phyloP scores from a whole-genome alignment of 768 basidiomycete species.

The Auricularia sp. region DNA sequence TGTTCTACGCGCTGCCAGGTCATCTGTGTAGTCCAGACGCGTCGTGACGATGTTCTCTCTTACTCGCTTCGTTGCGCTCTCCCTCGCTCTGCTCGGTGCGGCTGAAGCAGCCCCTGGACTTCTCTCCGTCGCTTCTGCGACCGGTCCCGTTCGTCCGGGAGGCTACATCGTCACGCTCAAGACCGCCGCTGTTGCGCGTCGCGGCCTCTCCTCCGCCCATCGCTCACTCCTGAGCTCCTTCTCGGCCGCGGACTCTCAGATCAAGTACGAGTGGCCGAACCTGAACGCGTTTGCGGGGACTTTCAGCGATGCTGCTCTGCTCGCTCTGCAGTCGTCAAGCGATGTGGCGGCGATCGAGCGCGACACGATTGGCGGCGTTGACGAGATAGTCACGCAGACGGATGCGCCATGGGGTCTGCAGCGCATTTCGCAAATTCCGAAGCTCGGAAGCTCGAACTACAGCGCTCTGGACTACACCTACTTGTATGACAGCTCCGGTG shows the following conservation, averaged over 20 bases:
- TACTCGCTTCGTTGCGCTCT: neutral
- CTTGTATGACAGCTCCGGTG: neutral
- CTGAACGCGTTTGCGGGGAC: neutral
- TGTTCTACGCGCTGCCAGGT: no score
- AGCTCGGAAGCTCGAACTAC: neutral
- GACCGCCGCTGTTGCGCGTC: neutral
- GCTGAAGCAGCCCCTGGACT: neutral
- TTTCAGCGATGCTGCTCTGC: slow-evolving; percentile 15
- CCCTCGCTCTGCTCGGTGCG: neutral
- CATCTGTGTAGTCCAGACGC: no score
- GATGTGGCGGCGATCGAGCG: slow-evolving; percentile 20
- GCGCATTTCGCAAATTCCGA: neutral
- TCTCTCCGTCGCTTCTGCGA: neutral
- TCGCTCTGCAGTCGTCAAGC: slow-evolving; percentile 17
- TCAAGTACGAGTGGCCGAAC: neutral
- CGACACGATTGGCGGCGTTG: slow-evolving; percentile 31
- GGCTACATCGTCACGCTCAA: neutral
- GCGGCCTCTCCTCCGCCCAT: neutral
- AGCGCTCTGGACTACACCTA: slow-evolving; percentile 22
- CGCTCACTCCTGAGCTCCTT: neutral
- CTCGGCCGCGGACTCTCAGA: neutral
- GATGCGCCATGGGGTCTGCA: slow-evolving; percentile 6
- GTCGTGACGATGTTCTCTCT: neutral
- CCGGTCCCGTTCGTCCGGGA: neutral
- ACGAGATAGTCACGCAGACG: slow-evolving; percentile 10